A percentile compares a stretch with the other conserved stretches of the same genome.
These are phyloP conservation scores for Protostelium mycophagum DNA, from an alignment of 78 protist species.

Conservation along the genomic window DNA sequence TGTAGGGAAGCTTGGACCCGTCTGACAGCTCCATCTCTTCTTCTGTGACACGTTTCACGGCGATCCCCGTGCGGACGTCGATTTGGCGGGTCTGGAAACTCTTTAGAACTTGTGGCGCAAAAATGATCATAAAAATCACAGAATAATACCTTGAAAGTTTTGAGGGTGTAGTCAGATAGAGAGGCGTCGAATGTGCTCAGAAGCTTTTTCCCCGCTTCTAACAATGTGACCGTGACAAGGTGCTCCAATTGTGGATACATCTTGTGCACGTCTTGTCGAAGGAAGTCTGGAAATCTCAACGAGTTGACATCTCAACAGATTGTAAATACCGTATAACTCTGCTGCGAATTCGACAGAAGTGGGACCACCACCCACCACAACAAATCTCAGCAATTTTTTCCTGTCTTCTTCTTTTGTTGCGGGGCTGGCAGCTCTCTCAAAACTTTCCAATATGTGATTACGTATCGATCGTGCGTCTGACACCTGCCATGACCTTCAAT, in stretches of 20 bases:
- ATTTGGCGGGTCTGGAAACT: not conserved
- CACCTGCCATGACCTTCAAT: too few relatives aligned
- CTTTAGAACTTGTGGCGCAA: not conserved
- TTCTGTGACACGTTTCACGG: not conserved
- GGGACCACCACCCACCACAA: conserved; percentile 87
- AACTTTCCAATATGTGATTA: conserved; percentile 52
- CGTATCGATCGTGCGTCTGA: conserved; percentile 57
- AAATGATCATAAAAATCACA: not conserved
- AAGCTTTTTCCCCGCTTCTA: not conserved
- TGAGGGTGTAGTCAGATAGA: not conserved
- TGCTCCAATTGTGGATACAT: not conserved
- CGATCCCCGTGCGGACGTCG: not conserved
- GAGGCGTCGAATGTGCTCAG: not conserved
- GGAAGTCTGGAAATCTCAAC: not conserved
- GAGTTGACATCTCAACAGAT: not conserved
- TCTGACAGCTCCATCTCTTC: not conserved
- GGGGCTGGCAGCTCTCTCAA: conserved; percentile 67
- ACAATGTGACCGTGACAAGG: not conserved
- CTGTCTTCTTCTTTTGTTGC: conserved; percentile 20
- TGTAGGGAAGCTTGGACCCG: not conserved
- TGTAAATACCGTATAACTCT: not conserved
- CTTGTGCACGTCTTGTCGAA: not conserved
- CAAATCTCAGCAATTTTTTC: conserved; percentile 27
- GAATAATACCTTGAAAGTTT: not conserved
- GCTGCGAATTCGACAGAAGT: conserved; percentile 68